Evolutionary conservation across 192 early-diverging fungal genomes (phyloP), one percentile per base, ranked within the genome.

Genomic region (Coemansia biformis): DNA sequence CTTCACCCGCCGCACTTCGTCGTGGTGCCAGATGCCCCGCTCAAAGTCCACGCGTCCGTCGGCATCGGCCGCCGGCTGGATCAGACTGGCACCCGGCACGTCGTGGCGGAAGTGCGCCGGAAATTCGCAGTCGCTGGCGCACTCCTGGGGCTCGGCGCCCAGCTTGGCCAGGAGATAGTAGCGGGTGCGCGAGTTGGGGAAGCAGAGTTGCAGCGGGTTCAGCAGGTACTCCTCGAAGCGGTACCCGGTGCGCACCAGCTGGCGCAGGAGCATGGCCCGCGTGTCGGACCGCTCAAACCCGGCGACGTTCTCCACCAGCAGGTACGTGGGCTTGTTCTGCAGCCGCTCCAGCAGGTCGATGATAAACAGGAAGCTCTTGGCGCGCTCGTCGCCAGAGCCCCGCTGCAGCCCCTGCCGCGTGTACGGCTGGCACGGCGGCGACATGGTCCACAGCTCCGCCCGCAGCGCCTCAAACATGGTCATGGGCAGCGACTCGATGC

Each of bases 391-490:
- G 28, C 79, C 75, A 9, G 83, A 86, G 14, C 83, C 88, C 54
- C 76, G 74, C 35, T 85, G 78, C 32, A 79, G 63, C 13, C 88
- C 88, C 39, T 79, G 81, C 23, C 86, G 74, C 8, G 86, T 88
- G 48, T 89, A 84, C 45, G 86, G 88, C 59, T 91, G 87, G 67
- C 86, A 89, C 7, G 85, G 88, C 51, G 87, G 88, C 11, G 85
- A 86, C 84, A 91, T 83, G 23, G 83, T 77, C 83, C 84, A 88
- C 19, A 88, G 74, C 55, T 90, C 81, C 12, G 86, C 81, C 24
- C 63, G 55, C 35, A 83, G 57, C 3, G 72, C 74, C 49, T 82
- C 83, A 38, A 82, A 85, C 57, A 81, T 55, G 19, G 76, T 57
- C 29, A 78, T 59, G 8, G 76, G 63, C 46, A 84, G 56, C 2